Conservation (phyloP, 305 asterid genomes). For the Caryopteris hybrid region DNA sequence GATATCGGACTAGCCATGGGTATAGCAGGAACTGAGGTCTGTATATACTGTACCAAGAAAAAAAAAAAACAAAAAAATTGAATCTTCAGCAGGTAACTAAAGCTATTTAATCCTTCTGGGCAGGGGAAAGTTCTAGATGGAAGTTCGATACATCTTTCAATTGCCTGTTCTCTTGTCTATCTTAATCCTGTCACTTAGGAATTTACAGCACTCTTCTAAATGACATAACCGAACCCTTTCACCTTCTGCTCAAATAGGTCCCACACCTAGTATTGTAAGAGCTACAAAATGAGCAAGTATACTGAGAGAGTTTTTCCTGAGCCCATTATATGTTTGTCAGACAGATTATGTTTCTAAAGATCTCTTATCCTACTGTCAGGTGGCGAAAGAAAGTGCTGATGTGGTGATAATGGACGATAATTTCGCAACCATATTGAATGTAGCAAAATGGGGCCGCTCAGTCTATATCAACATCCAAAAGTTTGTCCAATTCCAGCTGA, state of each 20-base stretch:
- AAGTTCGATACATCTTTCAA: neutral
- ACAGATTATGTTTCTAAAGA: neutral
- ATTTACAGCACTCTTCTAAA: neutral
- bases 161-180: neutral
- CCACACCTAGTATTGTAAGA: neutral
- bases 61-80: too few species aligned
- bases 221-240: neutral
- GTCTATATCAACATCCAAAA: conserved; percentile 82
- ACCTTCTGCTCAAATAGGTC: neutral
- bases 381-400: conserved; percentile 80
- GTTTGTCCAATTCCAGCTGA: conserved; percentile 77
- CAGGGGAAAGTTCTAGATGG: neutral
- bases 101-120: too few species aligned
- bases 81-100: too few species aligned
- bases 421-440: conserved; percentile 59
- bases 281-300: neutral
- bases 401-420: conserved; percentile 81
- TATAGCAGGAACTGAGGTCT: conserved; percentile 83
- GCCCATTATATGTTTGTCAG: neutral
- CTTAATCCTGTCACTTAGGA: too few species aligned
- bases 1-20: conserved; percentile 93
- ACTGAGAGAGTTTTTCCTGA: neutral
- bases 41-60: neutral
- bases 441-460: conserved; percentile 86
- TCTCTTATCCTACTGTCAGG: conserved; percentile 37